Evolutionary conservation across 163 green algal genomes (phyloP).

Genomic region (Chlamydomonas reinhardtii): DNA sequence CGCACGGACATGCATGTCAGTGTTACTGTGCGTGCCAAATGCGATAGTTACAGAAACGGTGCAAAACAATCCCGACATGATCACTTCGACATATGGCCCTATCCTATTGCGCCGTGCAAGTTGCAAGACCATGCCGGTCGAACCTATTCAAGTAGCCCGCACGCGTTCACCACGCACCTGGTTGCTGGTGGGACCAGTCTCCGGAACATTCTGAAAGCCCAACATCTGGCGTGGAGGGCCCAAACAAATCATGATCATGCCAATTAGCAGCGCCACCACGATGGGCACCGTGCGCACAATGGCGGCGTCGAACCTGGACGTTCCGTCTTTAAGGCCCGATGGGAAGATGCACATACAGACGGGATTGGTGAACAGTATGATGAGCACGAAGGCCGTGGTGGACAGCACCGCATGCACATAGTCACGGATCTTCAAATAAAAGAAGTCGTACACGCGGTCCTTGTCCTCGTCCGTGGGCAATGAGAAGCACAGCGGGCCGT

Average conservation of each 20-base stretch:
- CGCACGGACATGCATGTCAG: too few relatives aligned
- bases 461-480: slow-evolving; percentile 58
- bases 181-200: slow-evolving; percentile 1
- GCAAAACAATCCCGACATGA: too few relatives aligned
- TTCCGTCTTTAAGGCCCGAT: slow-evolving; percentile 31
- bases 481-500: slow-evolving; percentile 61
- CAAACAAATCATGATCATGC: slow-evolving; percentile 59
- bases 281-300: slow-evolving; percentile 57
- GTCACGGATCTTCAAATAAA: slow-evolving; percentile 51
- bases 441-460: slow-evolving; percentile 59
- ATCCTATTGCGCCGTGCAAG: too few relatives aligned
- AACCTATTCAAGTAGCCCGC: too few relatives aligned
- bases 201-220: slow-evolving; percentile 57
- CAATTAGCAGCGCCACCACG: slow-evolving; percentile 53
- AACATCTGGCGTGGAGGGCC: slow-evolving; percentile 57
- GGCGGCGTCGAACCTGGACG: slow-evolving; percentile 47
- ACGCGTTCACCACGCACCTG: too few relatives aligned
- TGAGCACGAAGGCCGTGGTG: slow-evolving; percentile 42
- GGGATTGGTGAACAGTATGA: slow-evolving; percentile 58
- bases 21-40: too few relatives aligned
- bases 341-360: slow-evolving; percentile 60
- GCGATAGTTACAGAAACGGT: too few relatives aligned
- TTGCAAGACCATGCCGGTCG: too few relatives aligned
- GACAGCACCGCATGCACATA: slow-evolving; percentile 50
- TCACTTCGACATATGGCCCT: too few relatives aligned